Evolutionary conservation across 2,329 filamentous ascomycete genomes (phyloP), one percentile per base, ranked within the genome.

Genomic region (Aspergillus sergii): DNA sequence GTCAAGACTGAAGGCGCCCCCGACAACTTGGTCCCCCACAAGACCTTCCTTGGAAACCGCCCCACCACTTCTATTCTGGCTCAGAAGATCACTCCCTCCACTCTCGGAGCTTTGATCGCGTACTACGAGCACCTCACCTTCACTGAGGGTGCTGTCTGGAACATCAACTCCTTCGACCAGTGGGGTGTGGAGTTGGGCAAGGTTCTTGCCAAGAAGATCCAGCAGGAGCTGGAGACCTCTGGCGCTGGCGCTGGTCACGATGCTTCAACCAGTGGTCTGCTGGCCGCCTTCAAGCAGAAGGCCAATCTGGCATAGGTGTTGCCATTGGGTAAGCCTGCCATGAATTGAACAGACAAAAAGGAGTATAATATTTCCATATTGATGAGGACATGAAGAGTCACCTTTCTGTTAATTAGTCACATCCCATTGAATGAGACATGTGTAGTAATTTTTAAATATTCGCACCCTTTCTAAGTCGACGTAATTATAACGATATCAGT

Each of bases 91-190:
- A 97, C 95, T 21, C 95, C 95, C 10, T 92, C 90, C 50, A 93
- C 96, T 73, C 88, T 99, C 55, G 95, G 95, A 76, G 94, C 95
- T 4, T 83, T 99, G 72, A 99, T 99, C 73, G 94, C 93, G 69
- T 99, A 98, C 87, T 99, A 99, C 82, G 95, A 99, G 86, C 95
- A 99, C 83, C 83, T 98, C 66, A 98, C 95, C 61, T 99, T 99
- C 81, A 96, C 92, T 43, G 95, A 99, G 83, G 95, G 95, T 73
- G 94, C 94, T 58, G 86, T 99, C 78, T 99, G 95, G 95, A 96
- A 98, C 83, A 97, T 99, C 85, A 99, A 99, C 88, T 93, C 90
- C 75, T 99, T 98, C 77, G 95, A 99, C 83, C 95, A 99, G 85
- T 99, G 95, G 95, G 95, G 95, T 82, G 95, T 99, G 51, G 95